Evolutionary conservation across 2,329 filamentous ascomycete species (phyloP), one percentile per base, ranked within the genome.

Genomic region (Pseudocercospora musae): DNA sequence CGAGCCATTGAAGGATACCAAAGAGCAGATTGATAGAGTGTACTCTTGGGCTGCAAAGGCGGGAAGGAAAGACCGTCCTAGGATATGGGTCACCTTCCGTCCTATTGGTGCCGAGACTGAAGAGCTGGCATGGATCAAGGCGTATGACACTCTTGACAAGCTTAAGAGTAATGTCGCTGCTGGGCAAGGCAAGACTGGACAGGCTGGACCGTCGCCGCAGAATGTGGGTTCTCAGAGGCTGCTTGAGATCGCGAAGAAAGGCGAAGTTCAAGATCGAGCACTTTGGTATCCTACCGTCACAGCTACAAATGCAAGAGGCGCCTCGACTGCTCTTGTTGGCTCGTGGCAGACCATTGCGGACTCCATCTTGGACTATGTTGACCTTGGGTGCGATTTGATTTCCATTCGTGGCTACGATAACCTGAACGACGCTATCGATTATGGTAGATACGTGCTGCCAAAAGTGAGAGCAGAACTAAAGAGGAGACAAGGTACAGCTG

Each of bases 241-340:
- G 50, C 77, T 87, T 0, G 84, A 85, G 8, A 86, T 87, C 65
- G 85, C 85, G 27, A 75, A 78, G 52, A 74, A 76, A 2, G 82
- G 82, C 0, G 84, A 86, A 68, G 81, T 87, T 1, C 85, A 87
- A 66, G 85, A 87, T 69, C 82, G 84, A 18, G 84, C 83, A 0
- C 73, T 87, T n/a, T 87, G 85, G 84, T 87, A 86, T 71, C 84
- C 84, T 0, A 87, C 85, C 0, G 85, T 87, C 4, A 85, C 83
- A 1, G 84, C 84, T 1, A 87, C 85, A 0, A 84, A 84, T 69
- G 85, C 85, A 0, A 77, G 83, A 1, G 85, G 85, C 0, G 85
- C 85, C 0, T 85, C 83, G 0, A 87, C 84, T 0, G 84, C 84
- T 0, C 73, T 87, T 37, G 84, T 86, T 0, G 84, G 84, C 3